Base-by-base conservation (phyloP, 352 stramenopile species). In the Aphanomyces stellatus region DNA sequence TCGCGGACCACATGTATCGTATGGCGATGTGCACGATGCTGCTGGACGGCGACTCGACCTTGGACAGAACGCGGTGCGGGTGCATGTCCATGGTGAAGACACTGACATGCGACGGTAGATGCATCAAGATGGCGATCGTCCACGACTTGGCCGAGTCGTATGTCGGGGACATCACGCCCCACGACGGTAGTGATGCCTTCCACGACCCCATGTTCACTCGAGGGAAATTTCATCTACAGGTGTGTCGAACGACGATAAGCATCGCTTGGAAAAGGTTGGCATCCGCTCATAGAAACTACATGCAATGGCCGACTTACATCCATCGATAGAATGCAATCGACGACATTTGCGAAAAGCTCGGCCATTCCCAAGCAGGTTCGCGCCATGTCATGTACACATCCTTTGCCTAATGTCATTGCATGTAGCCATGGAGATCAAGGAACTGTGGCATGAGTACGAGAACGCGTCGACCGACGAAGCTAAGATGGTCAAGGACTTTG, bases 1-100 rank as follows among this genome's bases (percentile, higher is more conserved):
- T 98, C 24, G 88, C 92, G 27, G 92, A 98, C 72, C 92, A 98
- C 77, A 97, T 95, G 76, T 97, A 96, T 71, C 87, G 92, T 66
- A 95, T 98, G 80, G 74, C 86, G 7, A 95, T 96, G 84, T 93
- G 87, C 72, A 93, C 83, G 56, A 88, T 96, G 82, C 74, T 96
- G 35, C 74, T 96, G 40, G 83, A 96, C 25, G 83, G 90, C 30
- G 75, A 90, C 55, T 70, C 76, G 33, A 72, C 77, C 6, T 75
- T 93, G 17, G 82, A 81, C 62, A 79, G 79, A 31, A 90, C 77
- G 69, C 88, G 85, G 81, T 87, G 62, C 30, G 75, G 72, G 35
- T 24, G 30, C 59, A 53, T 24, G n/a, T 78, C 34, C 35, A 69
- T 53, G 19, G 56, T 51, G 4, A 33, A 27, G 15, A 8, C 17